These are phyloP conservation scores for Nyctanthes arbortristis DNA, from an alignment of 257 asterid genomes.

Conservation along the genomic window DNA sequence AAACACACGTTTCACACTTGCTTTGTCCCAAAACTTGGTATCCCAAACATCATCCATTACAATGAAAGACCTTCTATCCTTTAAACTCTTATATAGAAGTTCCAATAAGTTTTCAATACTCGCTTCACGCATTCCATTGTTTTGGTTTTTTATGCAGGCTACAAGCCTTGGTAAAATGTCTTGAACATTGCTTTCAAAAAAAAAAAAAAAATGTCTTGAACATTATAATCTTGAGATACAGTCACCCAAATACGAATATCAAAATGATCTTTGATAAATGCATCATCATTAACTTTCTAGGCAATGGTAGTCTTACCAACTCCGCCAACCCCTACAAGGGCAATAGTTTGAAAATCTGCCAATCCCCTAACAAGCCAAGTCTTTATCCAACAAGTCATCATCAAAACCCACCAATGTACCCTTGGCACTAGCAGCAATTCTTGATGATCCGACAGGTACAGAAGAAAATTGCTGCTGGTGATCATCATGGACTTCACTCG, in stretches of 20 bases:
- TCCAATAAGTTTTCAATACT: not conserved
- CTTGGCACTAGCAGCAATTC: not conserved
- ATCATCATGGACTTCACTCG: not conserved
- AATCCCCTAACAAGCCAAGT: not conserved
- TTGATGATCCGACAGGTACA: not conserved
- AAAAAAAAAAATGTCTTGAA: too few species aligned
- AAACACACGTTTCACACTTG: not conserved
- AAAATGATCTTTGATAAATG: constrained; percentile 3
- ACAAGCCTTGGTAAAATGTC: constrained; percentile 13
- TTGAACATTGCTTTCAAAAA: too few species aligned
- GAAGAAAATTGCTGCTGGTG: not conserved
- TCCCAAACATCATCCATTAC: constrained; percentile 32
- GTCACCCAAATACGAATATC: constrained; percentile 21
- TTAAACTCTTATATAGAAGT: not conserved
- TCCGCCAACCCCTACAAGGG: constrained; percentile 18
- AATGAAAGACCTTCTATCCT: constrained; percentile 18
- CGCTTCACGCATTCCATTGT: not conserved
- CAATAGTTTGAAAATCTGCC: not conserved
- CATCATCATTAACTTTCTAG: constrained; percentile 12
- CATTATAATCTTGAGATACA: not conserved
- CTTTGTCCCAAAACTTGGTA: not conserved
- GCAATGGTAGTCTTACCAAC: constrained; percentile 31
- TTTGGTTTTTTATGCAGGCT: not conserved
- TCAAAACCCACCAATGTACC: not conserved
- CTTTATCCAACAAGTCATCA: not conserved